Evolutionary conservation across 306 rosid genomes (phyloP), one percentile per base, ranked within the genome.

Genomic region (Medicago lupulina): DNA sequence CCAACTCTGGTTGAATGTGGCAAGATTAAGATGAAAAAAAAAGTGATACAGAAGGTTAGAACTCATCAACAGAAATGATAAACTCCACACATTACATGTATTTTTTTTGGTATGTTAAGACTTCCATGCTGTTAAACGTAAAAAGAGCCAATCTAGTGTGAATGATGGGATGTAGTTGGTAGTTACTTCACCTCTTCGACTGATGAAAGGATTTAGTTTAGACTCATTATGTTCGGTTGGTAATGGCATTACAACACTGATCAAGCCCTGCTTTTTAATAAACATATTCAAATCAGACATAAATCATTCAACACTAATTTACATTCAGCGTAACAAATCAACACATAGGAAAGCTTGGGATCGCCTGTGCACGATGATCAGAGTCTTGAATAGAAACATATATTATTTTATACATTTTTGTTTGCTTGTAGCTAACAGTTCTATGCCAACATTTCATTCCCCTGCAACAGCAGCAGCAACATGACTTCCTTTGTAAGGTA

Each of bases 401-500:
- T 1, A 50, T 1, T 2, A 58, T 70, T 16, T 16, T 34, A 1
- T 28, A 11, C 47, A 47, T 31, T 54, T 18, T 40, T 46, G 9
- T 19, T 16, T 16, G n/a, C 67, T 19, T 43, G 14, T 60, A 19
- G 62, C 1, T 1, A 60, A 47, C 57, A 40, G 34, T 10, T 19
- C 14, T 17, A 16, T 64, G 58, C 36, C 47, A 49, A 21, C 2
- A 39, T 17, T 13, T 72, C 9, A 70, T 9, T 72, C 8, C 9
- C 50, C n/a, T 21, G 39, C 21, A 15, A 15, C 31, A 12, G 12
- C 58, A 43, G 15, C 31, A 12, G 12, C 58, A 43, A 2, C 47
- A 14, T 23, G 21, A 5, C 19, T n/a, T 50, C 61, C 19, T 71
- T 4, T 71, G 76, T 54, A 71, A 53, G 86, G 88, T 12, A 84